These are phyloP conservation scores for Phallus indusiatus DNA, from an alignment of 768 basidiomycete species.

Conservation along the genomic window DNA sequence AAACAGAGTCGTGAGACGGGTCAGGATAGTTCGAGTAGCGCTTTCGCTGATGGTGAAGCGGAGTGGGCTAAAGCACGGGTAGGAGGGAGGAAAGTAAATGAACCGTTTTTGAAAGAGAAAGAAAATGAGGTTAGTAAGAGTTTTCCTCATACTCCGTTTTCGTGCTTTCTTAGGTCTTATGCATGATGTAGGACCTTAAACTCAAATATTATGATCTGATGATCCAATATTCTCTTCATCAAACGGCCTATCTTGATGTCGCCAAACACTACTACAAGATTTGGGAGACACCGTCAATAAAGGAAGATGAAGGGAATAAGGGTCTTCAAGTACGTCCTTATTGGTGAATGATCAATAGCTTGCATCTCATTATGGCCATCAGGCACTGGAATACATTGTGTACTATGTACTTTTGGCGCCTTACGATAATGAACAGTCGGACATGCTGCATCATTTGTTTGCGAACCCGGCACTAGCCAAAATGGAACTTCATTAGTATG, in stretches of 20 bases:
- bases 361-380: slow-evolving; percentile 6
- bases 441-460: slow-evolving; percentile 87
- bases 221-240: slow-evolving; percentile 87
- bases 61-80: slow-evolving; percentile 94
- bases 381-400: slow-evolving; percentile 92
- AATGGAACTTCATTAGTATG: slow-evolving; percentile 76
- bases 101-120: slow-evolving; percentile 81
- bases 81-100: slow-evolving; percentile 88
- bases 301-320: slow-evolving; percentile 62
- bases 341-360: not conserved
- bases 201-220: slow-evolving; percentile 93
- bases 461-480: slow-evolving; percentile 70
- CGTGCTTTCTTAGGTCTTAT: not conserved
- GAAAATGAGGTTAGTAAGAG: slow-evolving; percentile 66
- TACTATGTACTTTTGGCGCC: slow-evolving; percentile 91
- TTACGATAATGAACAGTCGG: slow-evolving; percentile 94
- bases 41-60: slow-evolving; percentile 61
- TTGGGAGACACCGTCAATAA: slow-evolving; percentile 94
- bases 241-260: slow-evolving; percentile 80
- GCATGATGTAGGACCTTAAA: slow-evolving; percentile 70
- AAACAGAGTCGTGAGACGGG: slow-evolving; percentile 26
- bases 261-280: slow-evolving; percentile 94
- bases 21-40: slow-evolving; percentile 22
- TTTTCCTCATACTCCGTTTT: not conserved
- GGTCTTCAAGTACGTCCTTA: slow-evolving; percentile 43